These are phyloP conservation scores for Daldinia concentrica DNA, from an alignment of 495 filamentous ascomycete genomes.

Conservation along the genomic window DNA sequence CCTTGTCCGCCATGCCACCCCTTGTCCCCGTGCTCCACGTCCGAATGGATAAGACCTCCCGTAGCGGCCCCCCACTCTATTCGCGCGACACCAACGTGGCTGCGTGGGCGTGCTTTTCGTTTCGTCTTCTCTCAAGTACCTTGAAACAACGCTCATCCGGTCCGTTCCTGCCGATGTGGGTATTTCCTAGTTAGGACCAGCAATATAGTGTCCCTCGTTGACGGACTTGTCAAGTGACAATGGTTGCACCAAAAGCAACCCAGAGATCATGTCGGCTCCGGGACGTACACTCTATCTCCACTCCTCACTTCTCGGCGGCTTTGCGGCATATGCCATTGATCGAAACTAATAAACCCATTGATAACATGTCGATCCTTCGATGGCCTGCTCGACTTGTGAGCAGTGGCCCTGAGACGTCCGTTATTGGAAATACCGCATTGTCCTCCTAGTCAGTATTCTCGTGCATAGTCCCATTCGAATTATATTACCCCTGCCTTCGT, in stretches of 20 bases:
- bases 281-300: slow-evolving; percentile 36
- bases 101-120: slow-evolving; percentile 31
- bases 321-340: slow-evolving; percentile 44
- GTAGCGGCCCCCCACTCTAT: slow-evolving; percentile 40
- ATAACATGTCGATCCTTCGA: slow-evolving; percentile 44
- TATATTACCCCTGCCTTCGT: slow-evolving; percentile 16
- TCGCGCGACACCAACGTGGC: slow-evolving; percentile 34
- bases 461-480: slow-evolving; percentile 19
- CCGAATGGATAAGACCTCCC: slow-evolving; percentile 40
- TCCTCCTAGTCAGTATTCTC: slow-evolving; percentile 22
- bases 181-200: slow-evolving; percentile 47
- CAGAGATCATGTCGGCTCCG: slow-evolving; percentile 16
- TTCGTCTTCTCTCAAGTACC: slow-evolving; percentile 33
- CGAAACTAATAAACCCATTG: slow-evolving; percentile 35
- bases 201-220: slow-evolving; percentile 32
- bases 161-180: slow-evolving; percentile 57
- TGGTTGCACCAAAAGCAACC: slow-evolving; percentile 32
- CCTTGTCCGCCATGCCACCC: slow-evolving; percentile 36
- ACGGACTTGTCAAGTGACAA: slow-evolving; percentile 48
- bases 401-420: slow-evolving; percentile 9
- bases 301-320: slow-evolving; percentile 46
- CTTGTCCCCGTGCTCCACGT: slow-evolving; percentile 35
- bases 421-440: slow-evolving; percentile 33
- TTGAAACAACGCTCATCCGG: slow-evolving; percentile 53
- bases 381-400: slow-evolving; percentile 17